Evolutionary conservation across 2,329 filamentous ascomycete genomes (phyloP), one percentile per base, ranked within the genome.

Genomic region (Fusarium piperis): DNA sequence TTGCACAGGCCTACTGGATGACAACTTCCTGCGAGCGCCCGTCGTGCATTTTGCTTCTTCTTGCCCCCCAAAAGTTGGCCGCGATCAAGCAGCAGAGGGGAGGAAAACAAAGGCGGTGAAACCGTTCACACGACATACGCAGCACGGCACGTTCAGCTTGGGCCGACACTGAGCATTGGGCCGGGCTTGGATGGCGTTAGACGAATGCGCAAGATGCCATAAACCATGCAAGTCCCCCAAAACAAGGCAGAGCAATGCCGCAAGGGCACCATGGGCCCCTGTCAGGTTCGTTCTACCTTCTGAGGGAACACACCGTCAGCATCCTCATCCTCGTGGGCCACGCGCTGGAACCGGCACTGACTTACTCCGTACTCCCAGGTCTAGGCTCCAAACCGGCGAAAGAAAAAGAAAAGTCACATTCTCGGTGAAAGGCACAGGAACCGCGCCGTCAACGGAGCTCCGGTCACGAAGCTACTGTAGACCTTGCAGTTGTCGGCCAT

Each of bases 401-500:
- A 30, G 46, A 68, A 73, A 71, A 72, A 72, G 63, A 55, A 73
- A 72, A 55, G 41, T 32, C n/a, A 36, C 20, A 46, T 26, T 26
- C 58, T 48, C 56, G 32, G 18, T 65, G 62, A 55, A 59, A 59
- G 35, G 33, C 38, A 67, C 46, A 68, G 55, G 53, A 68, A 62
- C 52, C 44, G 39, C 39, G 13, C 48, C 30, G 26, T 51, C 51
- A 58, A 23, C 41, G 38, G 36, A 38, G 53, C 48, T 30, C 53
- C 20, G 55, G 44, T 51, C 56, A 60, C 58, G 41, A 48, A 59
- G 65, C 46, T 56, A 48, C 57, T 59, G 57, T 58, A 38, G 61
- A 36, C 36, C 39, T 60, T 55, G 61, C 32, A 41, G 36, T 59
- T 41, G 51, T 73, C 74, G 68, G 74, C 63, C 72, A 74, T 67